Percentiles rank a stretch among this genome's conserved stretches.
Conservation (phyloP, 169 alveolate species). For the Sarcocystis neurona region DNA sequence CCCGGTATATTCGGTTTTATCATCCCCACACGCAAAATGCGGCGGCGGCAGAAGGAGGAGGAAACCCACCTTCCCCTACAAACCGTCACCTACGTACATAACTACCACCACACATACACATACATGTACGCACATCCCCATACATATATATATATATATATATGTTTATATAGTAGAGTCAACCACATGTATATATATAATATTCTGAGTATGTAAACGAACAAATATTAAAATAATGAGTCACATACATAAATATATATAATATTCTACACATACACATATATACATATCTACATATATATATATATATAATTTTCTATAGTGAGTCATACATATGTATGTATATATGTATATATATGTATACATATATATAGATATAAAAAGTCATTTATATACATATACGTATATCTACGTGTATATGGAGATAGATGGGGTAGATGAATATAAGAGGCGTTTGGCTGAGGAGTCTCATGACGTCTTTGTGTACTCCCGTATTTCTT, state of each 20-base stretch:
- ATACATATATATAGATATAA: too few species aligned
- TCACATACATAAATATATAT: too few species aligned
- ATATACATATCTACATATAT: too few species aligned
- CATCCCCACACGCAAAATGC: not conserved
- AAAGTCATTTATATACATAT: not conserved
- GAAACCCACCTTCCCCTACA: not conserved
- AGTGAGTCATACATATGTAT: not conserved
- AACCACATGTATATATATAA: not conserved
- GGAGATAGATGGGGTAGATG: too few species aligned
- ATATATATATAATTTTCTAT: too few species aligned
- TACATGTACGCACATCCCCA: not conserved
- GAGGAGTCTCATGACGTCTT: too few species aligned
- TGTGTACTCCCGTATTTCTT: too few species aligned
- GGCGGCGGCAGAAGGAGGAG: not conserved
- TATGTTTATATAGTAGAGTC: not conserved
- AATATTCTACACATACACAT: too few species aligned
- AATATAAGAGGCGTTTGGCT: too few species aligned
- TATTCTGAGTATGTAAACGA: not conserved
- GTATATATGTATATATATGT: not conserved
- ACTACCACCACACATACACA: not conserved
- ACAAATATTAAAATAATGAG: too few species aligned
- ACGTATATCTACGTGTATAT: not conserved
- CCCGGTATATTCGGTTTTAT: too few species aligned
- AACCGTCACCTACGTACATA: not conserved
- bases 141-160: conserved; percentile 3